Conservation (phyloP, 2,329 filamentous ascomycete species). For the Xylariales sp. region DNA sequence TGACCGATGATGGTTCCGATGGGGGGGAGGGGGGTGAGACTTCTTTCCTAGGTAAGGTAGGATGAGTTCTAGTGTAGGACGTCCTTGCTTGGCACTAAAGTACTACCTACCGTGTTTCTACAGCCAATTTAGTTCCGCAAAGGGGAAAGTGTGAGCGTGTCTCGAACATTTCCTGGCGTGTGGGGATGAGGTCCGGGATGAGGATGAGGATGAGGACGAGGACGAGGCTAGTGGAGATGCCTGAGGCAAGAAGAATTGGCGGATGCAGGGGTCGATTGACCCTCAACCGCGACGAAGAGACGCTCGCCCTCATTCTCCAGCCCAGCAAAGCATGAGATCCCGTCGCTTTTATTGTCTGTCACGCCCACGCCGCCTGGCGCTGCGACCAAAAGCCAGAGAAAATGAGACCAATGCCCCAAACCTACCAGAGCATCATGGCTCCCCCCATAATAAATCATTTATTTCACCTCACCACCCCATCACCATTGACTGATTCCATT, state of each 20-base stretch:
- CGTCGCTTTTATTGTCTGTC: conserved; percentile 9
- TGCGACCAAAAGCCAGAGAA: conserved; percentile 20
- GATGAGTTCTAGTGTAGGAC: too few species aligned
- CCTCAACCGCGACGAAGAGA: not conserved
- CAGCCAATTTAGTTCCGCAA: conserved; percentile 8
- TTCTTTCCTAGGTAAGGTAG: too few species aligned
- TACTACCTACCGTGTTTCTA: too few species aligned
- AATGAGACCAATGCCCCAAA: conserved; percentile 34
- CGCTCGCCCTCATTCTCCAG: not conserved
- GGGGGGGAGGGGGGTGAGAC: too few species aligned
- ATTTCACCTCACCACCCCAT: conserved; percentile 1
- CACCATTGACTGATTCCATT: not conserved
- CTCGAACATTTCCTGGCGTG: not conserved
- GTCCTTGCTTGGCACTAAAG: too few species aligned
- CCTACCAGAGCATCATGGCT: conserved; percentile 28
- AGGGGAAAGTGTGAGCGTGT: conserved; percentile 5
- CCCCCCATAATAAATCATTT: conserved; percentile 29
- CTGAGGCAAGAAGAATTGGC: conserved; percentile 1
- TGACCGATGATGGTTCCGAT: too few species aligned
- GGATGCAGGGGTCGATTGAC: not conserved
- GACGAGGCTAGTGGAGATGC: not conserved
- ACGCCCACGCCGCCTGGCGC: conserved; percentile 7
- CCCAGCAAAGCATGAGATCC: conserved; percentile 9
- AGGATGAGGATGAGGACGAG: not conserved
- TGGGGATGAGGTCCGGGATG: not conserved